A percentile compares a stretch with the other conserved stretches of the same genome.
phyloP scores from a whole-genome alignment of 805 yeast species.

The Nakazawaea wyomingensis region DNA sequence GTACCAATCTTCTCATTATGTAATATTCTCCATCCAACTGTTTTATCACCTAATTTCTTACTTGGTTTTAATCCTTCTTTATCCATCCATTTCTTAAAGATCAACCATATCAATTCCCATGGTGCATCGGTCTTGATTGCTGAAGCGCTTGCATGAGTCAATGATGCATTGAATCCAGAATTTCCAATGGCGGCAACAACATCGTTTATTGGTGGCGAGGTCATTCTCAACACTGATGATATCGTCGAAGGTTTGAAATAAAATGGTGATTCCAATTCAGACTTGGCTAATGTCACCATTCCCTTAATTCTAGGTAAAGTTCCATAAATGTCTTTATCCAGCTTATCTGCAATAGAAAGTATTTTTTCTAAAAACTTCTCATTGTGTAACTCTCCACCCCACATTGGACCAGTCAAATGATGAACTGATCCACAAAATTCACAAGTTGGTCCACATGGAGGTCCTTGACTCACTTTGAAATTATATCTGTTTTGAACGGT shows the following conservation, averaged over 20 bases:
- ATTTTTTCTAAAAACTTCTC: slow-evolving; percentile 59
- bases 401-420: slow-evolving; percentile 95
- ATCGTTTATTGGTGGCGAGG: slow-evolving; percentile 73
- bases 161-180: slow-evolving; percentile 73
- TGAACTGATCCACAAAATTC: slow-evolving; percentile 61
- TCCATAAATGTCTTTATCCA: slow-evolving; percentile 57
- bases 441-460: slow-evolving; percentile 58
- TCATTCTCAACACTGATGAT: slow-evolving; percentile 70
- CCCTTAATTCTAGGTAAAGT: slow-evolving; percentile 86
- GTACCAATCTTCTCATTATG: slow-evolving; percentile 33
- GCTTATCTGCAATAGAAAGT: slow-evolving; percentile 45
- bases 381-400: slow-evolving; percentile 79
- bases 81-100: slow-evolving; percentile 60
- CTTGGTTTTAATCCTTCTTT: slow-evolving; percentile 29
- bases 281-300: slow-evolving; percentile 79
- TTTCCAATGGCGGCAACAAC: slow-evolving; percentile 80
- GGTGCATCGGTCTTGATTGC: slow-evolving; percentile 90
- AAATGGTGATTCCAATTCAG: slow-evolving; percentile 70
- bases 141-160: slow-evolving; percentile 85
- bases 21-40: slow-evolving; percentile 57
- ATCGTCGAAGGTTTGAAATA: slow-evolving; percentile 78
- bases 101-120: slow-evolving; percentile 70
- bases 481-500: slow-evolving; percentile 27
- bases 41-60: slow-evolving; percentile 39
- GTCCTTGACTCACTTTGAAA: slow-evolving; percentile 62